These are phyloP conservation scores for Mycosphaerella sp. DNA, from an alignment of 2,329 filamentous ascomycete genomes.

Conservation along the genomic window DNA sequence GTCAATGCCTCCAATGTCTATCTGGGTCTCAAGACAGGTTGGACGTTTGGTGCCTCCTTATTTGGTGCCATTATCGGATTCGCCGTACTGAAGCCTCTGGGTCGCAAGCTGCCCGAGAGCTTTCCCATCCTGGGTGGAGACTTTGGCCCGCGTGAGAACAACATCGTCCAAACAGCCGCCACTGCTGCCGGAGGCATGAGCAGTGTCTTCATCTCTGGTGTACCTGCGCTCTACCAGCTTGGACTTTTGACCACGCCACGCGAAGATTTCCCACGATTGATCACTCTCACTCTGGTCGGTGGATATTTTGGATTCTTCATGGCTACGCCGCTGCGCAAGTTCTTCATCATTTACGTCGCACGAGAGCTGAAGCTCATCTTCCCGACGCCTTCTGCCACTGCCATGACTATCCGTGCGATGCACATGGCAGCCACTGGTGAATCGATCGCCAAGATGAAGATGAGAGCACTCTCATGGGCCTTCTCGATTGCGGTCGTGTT, in stretches of 20 bases:
- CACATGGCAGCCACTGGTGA: conserved; percentile 51
- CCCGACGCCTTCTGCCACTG: conserved; percentile 54
- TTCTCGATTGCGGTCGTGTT: conserved; percentile 48
- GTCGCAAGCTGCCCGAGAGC: conserved; percentile 42
- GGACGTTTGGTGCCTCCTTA: conserved; percentile 38
- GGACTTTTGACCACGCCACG: conserved; percentile 46
- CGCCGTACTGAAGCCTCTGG: conserved; percentile 51
- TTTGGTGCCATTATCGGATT: conserved; percentile 53
- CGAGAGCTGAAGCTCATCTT: conserved; percentile 55
- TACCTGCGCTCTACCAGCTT: conserved; percentile 56
- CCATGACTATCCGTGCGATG: conserved; percentile 58
- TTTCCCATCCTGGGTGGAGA: conserved; percentile 49
- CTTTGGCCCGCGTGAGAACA: conserved; percentile 58
- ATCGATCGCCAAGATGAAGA: conserved; percentile 49
- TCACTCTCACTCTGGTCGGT: conserved; percentile 56
- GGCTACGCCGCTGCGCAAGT: conserved; percentile 45
- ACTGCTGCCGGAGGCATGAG: conserved; percentile 54
- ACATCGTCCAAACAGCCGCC: conserved; percentile 55
- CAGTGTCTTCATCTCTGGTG: conserved; percentile 53
- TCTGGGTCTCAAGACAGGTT: conserved; percentile 47
- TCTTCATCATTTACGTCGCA: conserved; percentile 61
- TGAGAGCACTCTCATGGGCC: conserved; percentile 48
- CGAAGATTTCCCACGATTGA: conserved; percentile 52
- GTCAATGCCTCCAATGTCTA: conserved; percentile 59
- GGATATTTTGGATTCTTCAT: conserved; percentile 57